Evolutionary conservation across 495 filamentous ascomycete species (phyloP).

Genomic region (Xylaria cubensis): DNA sequence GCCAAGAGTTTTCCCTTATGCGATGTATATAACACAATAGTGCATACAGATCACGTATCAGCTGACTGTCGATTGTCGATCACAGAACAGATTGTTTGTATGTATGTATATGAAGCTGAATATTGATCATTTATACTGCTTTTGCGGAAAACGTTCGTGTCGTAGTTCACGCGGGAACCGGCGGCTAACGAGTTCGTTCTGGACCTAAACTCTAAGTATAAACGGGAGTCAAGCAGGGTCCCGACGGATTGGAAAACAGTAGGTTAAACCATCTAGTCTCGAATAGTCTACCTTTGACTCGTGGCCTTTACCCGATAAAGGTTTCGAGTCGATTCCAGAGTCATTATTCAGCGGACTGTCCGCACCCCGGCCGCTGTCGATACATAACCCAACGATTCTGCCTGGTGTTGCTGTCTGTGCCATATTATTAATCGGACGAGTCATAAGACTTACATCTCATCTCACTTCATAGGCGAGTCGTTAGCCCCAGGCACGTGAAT

Average conservation of each 20-base stretch:
- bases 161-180: not conserved
- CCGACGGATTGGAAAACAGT: not conserved
- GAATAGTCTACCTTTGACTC: not conserved
- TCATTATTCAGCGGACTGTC: not conserved
- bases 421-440: not conserved
- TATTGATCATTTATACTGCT: not conserved
- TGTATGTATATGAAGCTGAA: not conserved
- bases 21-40: not conserved
- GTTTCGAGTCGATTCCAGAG: not conserved
- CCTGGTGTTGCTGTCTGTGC: not conserved
- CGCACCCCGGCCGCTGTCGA: not conserved
- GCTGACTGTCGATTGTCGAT: not conserved
- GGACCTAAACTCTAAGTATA: not conserved
- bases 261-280: not conserved
- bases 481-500: conserved; percentile 10
- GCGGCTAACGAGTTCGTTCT: not conserved
- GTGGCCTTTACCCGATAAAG: not conserved
- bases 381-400: not conserved
- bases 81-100: not conserved
- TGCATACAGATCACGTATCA: not conserved
- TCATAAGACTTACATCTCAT: conserved; percentile 1
- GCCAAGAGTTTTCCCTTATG: not conserved
- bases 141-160: not conserved
- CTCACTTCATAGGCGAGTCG: not conserved
- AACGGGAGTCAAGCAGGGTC: not conserved